Base-by-base conservation (phyloP, 495 filamentous ascomycete genomes). In the Penicillium bovifimosum region DNA sequence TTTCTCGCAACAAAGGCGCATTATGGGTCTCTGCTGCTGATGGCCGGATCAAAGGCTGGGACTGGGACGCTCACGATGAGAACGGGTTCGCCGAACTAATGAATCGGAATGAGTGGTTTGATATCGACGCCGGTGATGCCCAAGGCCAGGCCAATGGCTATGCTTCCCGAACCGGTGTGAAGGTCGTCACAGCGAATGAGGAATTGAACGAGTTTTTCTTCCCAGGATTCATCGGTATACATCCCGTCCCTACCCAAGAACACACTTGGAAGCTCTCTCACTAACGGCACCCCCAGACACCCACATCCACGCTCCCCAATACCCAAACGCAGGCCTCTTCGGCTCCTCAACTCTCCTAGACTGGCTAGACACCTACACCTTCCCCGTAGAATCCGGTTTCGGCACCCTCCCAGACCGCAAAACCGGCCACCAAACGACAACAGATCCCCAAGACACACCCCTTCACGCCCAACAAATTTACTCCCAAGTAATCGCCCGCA, bases 281-380 rank as follows among this genome's bases (percentile, higher is more conserved):
- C 39, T 50, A 33, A 50, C 48, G 16, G 16, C 13, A 11, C 6
- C 11, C 18, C 16, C 28, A 90, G 91, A 96, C 69, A 95, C 91
- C 6, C 91, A 96, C 68, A 86, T 93, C 56, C 91, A 96, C 69
- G 91, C 91, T 42, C 79, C 88, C 0, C 91, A 96, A 76, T 92
- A 95, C 63, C 90, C 91, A 51, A 96, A 96, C 60, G 76, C 80
- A 8, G 91, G 91, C 49, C 83, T 96, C 62, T 96, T 96, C 61
- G 91, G 91, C 67, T 86, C 85, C 45, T 83, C 86, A 4, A 96
- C 91, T 10, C 82, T 96, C 31, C 80, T 96, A 18, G 82, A 87
- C 69, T 96, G 91, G 91, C 78, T 96, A 6, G 74, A 89, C 53
- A 88, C 76, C 3, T 96, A 96, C 72, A 96, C 91, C n/a, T 96